phyloP scores from a whole-genome alignment of 495 filamentous ascomycete genomes.

The Evernia prunastri region DNA sequence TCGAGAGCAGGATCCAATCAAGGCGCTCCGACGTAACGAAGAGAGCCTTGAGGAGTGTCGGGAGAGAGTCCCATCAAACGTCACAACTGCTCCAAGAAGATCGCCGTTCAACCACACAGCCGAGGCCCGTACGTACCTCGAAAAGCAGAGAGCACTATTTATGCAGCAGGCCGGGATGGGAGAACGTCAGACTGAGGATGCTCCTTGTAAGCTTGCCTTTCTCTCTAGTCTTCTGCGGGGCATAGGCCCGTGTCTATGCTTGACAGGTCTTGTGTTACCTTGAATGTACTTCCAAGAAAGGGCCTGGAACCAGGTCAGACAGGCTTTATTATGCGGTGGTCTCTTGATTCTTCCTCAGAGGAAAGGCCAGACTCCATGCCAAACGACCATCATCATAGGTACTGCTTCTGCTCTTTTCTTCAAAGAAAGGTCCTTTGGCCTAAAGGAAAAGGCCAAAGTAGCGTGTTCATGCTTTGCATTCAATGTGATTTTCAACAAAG shows the following conservation, averaged over 20 bases:
- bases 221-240: not conserved
- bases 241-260: not conserved
- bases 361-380: not conserved
- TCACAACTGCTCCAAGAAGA: not conserved
- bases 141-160: not conserved
- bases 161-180: not conserved
- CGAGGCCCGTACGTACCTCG: not conserved
- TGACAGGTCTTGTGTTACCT: not conserved
- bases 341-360: not conserved
- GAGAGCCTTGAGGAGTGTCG: not conserved
- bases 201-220: not conserved
- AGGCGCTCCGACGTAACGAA: not conserved
- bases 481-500: not conserved
- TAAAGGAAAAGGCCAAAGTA: not conserved
- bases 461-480: not conserved
- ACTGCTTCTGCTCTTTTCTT: not conserved
- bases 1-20: not conserved
- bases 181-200: not conserved
- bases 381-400: not conserved
- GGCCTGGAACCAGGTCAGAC: not conserved
- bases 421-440: not conserved
- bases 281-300: not conserved
- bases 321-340: not conserved
- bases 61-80: not conserved
- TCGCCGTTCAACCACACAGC: not conserved